Evolutionary conservation across 352 stramenopile genomes (phyloP), one percentile per base, ranked within the genome.

Genomic region (Aphanomyces astaci): DNA sequence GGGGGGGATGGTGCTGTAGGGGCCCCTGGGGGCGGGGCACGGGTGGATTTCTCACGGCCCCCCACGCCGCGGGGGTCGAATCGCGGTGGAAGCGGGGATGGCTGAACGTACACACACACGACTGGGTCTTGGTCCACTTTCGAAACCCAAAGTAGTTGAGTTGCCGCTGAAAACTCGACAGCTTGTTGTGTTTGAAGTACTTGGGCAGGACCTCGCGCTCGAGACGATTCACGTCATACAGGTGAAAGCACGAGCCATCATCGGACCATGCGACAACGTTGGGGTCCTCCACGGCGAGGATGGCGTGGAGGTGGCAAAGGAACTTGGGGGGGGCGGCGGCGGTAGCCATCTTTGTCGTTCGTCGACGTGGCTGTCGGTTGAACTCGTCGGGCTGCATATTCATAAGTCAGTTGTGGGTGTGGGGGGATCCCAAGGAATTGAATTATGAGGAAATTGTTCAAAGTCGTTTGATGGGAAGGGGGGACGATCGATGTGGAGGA

Each of bases 111-210:
- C 80, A 89, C 48, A 91, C 78, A 59, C 76, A 88, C 15, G 81
- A 79, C 64, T 87, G 81, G 9, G 83, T 91, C 73, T 90, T 90
- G 70, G 82, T 90, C 82, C 82, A 90, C 74, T 93, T 93, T 66
- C 79, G 78, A 73, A 97, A 98, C 51, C 78, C 82, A 75, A 98
- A 98, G 76, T 98, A 96, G 76, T 96, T 96, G 43, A 98, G 81
- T 67, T 98, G 89, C 11, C 92, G 84, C 70, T 96, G 87, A 59
- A 98, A 92, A 46, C 88, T 97, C 11, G 92, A 82, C 76, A 97
- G 96, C 71, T 92, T 96, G 71, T 84, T 77, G 75, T 98, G 92
- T 72, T 97, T 97, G 72, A 98, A 98, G 79, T 97, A 98, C 72
- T 90, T 88, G 30, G 90, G 90, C 11, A 98, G 77, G 51, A 98